Evolutionary conservation across 2,329 filamentous ascomycete species (phyloP).

Genomic region (Arachnomyces sp.): DNA sequence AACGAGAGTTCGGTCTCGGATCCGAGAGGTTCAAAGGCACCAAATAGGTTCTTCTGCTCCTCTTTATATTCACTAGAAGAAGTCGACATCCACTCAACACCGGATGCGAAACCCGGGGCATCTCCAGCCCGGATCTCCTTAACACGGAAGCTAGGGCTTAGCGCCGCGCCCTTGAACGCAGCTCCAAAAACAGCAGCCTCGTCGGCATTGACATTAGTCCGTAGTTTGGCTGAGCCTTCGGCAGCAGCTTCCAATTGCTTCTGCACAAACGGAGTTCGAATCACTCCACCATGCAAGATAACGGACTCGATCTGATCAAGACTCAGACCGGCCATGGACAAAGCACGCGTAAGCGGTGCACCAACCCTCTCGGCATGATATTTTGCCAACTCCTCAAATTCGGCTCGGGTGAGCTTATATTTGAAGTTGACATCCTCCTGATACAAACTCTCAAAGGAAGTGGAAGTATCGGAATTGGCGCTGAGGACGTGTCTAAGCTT

Average conservation of each 20-base stretch:
- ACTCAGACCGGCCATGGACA: constrained; percentile 64
- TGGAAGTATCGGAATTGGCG: constrained; percentile 75
- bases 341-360: constrained; percentile 62
- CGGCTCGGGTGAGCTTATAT: constrained; percentile 72
- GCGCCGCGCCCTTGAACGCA: constrained; percentile 82
- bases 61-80: constrained; percentile 63
- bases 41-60: constrained; percentile 76
- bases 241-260: constrained; percentile 71
- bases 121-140: constrained; percentile 92
- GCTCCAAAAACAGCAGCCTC: constrained; percentile 95
- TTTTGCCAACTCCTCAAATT: constrained; percentile 73
- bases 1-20: constrained; percentile 78
- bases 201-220: constrained; percentile 92
- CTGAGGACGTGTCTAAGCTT: constrained; percentile 81
- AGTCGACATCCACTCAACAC: constrained; percentile 67
- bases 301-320: constrained; percentile 75
- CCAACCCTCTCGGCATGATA: constrained; percentile 61
- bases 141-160: constrained; percentile 93
- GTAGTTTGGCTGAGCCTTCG: constrained; percentile 68
- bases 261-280: constrained; percentile 90
- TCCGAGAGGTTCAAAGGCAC: constrained; percentile 65
- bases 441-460: constrained; percentile 74
- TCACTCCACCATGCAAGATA: constrained; percentile 85
- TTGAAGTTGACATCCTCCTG: constrained; percentile 90
- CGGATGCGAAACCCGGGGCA: constrained; percentile 62